A percentile compares a stretch with the other conserved stretches of the same genome.
These are phyloP conservation scores for Debaryomyces hansenii DNA, from an alignment of 805 yeast genomes.

Conservation along the genomic window DNA sequence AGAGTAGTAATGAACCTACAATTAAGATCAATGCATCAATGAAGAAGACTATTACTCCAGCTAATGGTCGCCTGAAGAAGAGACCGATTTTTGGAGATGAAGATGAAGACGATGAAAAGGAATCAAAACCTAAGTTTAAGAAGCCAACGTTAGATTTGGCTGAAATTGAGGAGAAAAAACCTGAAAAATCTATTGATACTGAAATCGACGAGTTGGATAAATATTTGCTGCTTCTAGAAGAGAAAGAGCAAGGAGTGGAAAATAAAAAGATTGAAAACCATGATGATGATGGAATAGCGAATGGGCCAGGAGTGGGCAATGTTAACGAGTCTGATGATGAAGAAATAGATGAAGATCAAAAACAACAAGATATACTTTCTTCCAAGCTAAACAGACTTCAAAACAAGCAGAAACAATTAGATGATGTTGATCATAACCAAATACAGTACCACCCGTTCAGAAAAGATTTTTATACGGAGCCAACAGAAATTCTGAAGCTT, in stretches of 20 bases:
- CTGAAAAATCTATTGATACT: not conserved
- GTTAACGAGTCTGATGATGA: slow-evolving; percentile 19
- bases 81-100: slow-evolving; percentile 14
- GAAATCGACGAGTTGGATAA: slow-evolving; percentile 24
- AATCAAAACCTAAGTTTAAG: slow-evolving; percentile 8
- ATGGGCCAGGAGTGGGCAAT: not conserved
- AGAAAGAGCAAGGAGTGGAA: not conserved
- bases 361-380: slow-evolving; percentile 32
- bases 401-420: slow-evolving; percentile 51
- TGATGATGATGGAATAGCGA: not conserved
- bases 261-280: not conserved
- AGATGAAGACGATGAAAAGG: slow-evolving; percentile 15
- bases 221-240: slow-evolving; percentile 5
- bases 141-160: not conserved
- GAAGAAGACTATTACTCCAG: not conserved
- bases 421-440: slow-evolving; percentile 45
- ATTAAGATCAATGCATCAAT: not conserved
- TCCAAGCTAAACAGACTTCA: slow-evolving; percentile 41
- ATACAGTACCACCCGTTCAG: slow-evolving; percentile 53
- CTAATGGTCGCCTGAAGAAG: slow-evolving; percentile 1
- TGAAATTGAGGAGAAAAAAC: not conserved
- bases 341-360: slow-evolving; percentile 35
- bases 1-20: not conserved
- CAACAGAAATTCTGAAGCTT: slow-evolving; percentile 49
- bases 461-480: slow-evolving; percentile 63